A percentile compares a stretch with the other conserved stretches of the same genome.
Conservation (phyloP, 2,329 filamentous ascomycete species). For the Didymellaceae sp. region DNA sequence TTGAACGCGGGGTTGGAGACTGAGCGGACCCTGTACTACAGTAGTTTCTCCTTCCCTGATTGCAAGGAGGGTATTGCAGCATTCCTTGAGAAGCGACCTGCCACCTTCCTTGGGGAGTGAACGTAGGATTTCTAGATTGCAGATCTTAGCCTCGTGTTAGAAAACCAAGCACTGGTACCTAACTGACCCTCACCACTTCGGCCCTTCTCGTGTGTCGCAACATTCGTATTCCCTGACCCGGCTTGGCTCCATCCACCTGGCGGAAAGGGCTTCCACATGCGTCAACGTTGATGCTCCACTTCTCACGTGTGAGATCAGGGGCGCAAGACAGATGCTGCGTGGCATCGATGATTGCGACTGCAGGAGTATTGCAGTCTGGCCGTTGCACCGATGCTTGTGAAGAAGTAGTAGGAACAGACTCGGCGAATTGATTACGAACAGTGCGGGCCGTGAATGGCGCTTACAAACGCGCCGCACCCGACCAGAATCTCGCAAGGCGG, state of each 20-base stretch:
- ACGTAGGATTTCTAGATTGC: not conserved
- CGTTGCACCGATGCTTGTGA: not conserved
- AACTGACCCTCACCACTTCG: not conserved
- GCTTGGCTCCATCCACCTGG: not conserved
- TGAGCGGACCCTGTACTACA: constrained; percentile 44
- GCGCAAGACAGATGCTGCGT: not conserved
- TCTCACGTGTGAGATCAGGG: not conserved
- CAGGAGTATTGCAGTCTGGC: not conserved
- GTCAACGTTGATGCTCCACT: constrained; percentile 1
- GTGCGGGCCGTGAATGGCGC: too few relatives aligned
- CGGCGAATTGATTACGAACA: constrained; percentile 1
- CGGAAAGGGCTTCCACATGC: constrained; percentile 6
- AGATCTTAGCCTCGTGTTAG: constrained; percentile 1
- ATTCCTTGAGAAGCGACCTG: constrained; percentile 50
- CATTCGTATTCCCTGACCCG: not conserved
- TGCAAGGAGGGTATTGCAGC: constrained; percentile 52
- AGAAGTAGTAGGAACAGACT: not conserved
- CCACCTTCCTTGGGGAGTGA: constrained; percentile 25
- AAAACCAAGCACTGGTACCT: not conserved
- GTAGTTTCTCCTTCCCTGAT: constrained; percentile 48
- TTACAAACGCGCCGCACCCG: not conserved
- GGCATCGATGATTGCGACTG: constrained; percentile 2
- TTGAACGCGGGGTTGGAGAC: constrained; percentile 51
- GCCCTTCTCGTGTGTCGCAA: constrained; percentile 5
- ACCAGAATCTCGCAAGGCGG: constrained; percentile 3